Percentiles rank a stretch among this genome's conserved stretches.
Evolutionary conservation across 176 grass and related monocot species (phyloP).

Genomic region (Raddia guianensis): DNA sequence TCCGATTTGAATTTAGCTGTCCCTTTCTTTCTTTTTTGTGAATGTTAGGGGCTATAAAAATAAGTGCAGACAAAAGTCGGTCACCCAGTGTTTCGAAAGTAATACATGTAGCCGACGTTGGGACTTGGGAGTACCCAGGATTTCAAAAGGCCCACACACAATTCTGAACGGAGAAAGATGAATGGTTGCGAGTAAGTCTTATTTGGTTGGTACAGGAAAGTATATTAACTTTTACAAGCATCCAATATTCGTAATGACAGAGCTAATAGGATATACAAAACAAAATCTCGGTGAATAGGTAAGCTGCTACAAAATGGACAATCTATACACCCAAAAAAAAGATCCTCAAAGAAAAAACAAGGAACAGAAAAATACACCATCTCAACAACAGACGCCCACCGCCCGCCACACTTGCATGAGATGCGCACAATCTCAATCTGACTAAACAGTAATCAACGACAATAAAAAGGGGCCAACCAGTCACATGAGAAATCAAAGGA

Average conservation of each 20-base stretch:
- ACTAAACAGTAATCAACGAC: conserved; percentile 41
- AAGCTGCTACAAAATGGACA: conserved; percentile 46
- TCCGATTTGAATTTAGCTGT: too few species aligned
- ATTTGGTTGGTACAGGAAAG: conserved; percentile 14
- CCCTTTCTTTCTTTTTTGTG: too few species aligned
- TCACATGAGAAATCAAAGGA: neutral
- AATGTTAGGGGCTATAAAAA: too few species aligned
- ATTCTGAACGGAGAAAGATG: neutral
- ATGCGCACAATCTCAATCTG: conserved; percentile 40
- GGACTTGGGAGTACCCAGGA: too few species aligned
- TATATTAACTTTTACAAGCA: conserved; percentile 18
- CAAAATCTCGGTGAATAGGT: conserved; percentile 44
- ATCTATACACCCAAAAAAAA: conserved; percentile 40
- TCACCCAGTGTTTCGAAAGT: too few species aligned
- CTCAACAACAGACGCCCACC: conserved; percentile 40
- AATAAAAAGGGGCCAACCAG: neutral
- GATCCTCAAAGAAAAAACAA: neutral
- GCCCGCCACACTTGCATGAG: neutral
- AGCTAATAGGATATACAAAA: conserved; percentile 45
- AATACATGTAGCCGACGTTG: too few species aligned
- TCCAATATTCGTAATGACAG: conserved; percentile 31
- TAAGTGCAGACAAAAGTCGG: too few species aligned
- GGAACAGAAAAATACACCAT: conserved; percentile 16
- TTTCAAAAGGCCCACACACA: too few species aligned
- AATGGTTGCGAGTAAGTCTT: neutral